phyloP scores from a whole-genome alignment of 768 basidiomycete genomes.

The Hericium alpestre region DNA sequence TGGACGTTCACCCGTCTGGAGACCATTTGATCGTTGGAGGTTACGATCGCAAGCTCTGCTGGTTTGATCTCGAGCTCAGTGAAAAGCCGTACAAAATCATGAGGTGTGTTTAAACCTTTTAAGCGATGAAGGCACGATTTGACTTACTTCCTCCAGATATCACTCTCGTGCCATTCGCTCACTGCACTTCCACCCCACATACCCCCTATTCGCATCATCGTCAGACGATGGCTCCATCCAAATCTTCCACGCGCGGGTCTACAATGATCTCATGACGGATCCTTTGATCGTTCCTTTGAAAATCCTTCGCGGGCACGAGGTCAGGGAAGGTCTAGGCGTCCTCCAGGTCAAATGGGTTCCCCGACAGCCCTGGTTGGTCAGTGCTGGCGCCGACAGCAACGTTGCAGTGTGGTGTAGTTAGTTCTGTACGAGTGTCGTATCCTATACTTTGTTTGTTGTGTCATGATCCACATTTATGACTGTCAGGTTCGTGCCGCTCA shows the following conservation, averaged over 20 bases:
- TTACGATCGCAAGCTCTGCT: constrained; percentile 94
- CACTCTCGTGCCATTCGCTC: constrained; percentile 90
- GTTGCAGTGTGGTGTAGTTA: constrained; percentile 83
- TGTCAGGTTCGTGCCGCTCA: too few relatives aligned
- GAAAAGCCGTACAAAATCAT: constrained; percentile 96
- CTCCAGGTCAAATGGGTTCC: constrained; percentile 84
- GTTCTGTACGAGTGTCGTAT: background rate
- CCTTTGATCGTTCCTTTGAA: constrained; percentile 96
- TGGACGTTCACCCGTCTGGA: constrained; percentile 93
- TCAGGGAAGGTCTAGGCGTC: constrained; percentile 83
- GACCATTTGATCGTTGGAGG: constrained; percentile 96
- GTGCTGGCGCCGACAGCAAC: constrained; percentile 86
- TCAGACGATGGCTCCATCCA: constrained; percentile 97
- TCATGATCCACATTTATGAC: too few relatives aligned
- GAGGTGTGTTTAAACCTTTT: constrained; percentile 39
- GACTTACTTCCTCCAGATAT: constrained; percentile 43
- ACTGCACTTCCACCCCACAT: constrained; percentile 85
- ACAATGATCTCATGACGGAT: constrained; percentile 92
- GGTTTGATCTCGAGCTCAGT: constrained; percentile 97
- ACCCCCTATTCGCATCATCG: constrained; percentile 92
- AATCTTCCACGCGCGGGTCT: constrained; percentile 92
- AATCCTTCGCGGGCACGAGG: constrained; percentile 83
- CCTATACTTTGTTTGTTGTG: too few relatives aligned
- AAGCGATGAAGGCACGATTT: too few relatives aligned
- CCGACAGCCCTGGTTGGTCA: constrained; percentile 86